Evolutionary conservation across 2,329 filamentous ascomycete species (phyloP).

Genomic region (Falciphora oryzae): DNA sequence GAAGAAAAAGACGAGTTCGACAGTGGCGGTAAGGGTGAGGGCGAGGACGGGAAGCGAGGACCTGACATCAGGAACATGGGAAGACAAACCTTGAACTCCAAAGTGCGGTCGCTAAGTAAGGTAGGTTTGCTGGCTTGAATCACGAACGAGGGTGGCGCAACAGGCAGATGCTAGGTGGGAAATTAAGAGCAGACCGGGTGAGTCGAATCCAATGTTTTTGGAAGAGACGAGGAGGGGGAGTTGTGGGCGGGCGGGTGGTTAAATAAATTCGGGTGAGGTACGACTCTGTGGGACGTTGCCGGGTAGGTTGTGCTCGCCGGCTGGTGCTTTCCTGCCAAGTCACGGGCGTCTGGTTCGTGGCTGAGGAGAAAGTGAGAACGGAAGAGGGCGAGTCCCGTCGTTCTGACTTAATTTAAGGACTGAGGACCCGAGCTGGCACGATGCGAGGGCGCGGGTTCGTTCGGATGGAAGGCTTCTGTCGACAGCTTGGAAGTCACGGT

Average conservation of each 20-base stretch:
- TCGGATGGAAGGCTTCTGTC: not conserved
- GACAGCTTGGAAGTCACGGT: not conserved
- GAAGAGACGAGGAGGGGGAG: not conserved
- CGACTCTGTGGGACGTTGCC: not conserved
- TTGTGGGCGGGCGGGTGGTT: not conserved
- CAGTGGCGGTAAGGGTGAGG: too few species aligned
- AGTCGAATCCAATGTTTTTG: not conserved
- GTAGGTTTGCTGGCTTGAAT: not conserved
- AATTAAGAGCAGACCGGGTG: not conserved
- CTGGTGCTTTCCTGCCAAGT: not conserved
- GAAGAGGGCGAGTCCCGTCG: not conserved
- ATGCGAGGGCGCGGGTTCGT: too few species aligned
- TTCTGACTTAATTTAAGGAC: not conserved
- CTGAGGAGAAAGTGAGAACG: not conserved
- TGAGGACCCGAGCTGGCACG: not conserved
- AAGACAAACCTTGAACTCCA: slow-evolving; percentile 2
- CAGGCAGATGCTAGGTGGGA: not conserved
- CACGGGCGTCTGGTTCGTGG: not conserved
- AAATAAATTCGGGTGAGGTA: not conserved
- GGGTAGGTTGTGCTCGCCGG: not conserved
- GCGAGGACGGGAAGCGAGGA: not conserved
- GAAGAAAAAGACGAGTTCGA: not conserved
- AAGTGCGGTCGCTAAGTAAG: not conserved
- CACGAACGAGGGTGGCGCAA: not conserved
- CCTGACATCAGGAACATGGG: not conserved